A percentile compares a stretch with the other conserved stretches of the same genome.
Conservation (phyloP, 2,329 filamentous ascomycete species). For the Fusarium armeniacum region DNA sequence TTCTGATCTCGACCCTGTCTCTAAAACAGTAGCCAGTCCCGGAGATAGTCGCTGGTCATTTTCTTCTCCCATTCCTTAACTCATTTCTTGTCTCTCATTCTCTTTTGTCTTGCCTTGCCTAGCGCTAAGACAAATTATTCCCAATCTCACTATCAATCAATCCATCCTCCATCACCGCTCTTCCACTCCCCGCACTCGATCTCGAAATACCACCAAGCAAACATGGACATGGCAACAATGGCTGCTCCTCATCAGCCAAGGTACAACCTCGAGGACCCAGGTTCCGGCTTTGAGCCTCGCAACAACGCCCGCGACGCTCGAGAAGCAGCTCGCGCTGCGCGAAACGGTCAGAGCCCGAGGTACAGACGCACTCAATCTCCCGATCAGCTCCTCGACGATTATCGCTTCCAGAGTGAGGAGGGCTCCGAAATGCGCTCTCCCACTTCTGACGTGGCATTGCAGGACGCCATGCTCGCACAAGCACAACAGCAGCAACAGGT, state of each 20-base stretch:
- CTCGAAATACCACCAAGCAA: neutral
- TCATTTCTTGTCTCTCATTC: neutral
- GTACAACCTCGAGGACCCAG: slow-evolving; percentile 41
- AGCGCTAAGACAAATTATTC: slow-evolving; percentile 1
- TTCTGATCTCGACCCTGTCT: slow-evolving; percentile 11
- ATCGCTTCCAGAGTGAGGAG: slow-evolving; percentile 43
- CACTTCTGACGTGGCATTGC: slow-evolving; percentile 49
- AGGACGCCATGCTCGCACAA: slow-evolving; percentile 50
- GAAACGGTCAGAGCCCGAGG: slow-evolving; percentile 45
- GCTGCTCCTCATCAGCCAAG: slow-evolving; percentile 37
- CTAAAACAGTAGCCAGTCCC: slow-evolving; percentile 35
- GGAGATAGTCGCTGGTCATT: slow-evolving; percentile 7
- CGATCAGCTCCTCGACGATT: slow-evolving; percentile 46
- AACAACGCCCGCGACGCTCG: slow-evolving; percentile 48
- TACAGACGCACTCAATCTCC: slow-evolving; percentile 48
- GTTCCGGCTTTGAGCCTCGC: slow-evolving; percentile 42
- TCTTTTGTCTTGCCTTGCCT: slow-evolving; percentile 4
- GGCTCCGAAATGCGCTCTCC: slow-evolving; percentile 45
- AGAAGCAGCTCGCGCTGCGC: slow-evolving; percentile 44
- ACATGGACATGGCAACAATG: slow-evolving; percentile 37
- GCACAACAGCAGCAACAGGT: slow-evolving; percentile 50
- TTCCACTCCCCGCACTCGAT: neutral
- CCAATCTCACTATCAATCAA: neutral
- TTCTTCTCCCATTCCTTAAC: slow-evolving; percentile 9
- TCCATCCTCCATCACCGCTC: slow-evolving; percentile 12